Evolutionary conservation across 768 basidiomycete species (phyloP).

Genomic region (Trametes punicea): DNA sequence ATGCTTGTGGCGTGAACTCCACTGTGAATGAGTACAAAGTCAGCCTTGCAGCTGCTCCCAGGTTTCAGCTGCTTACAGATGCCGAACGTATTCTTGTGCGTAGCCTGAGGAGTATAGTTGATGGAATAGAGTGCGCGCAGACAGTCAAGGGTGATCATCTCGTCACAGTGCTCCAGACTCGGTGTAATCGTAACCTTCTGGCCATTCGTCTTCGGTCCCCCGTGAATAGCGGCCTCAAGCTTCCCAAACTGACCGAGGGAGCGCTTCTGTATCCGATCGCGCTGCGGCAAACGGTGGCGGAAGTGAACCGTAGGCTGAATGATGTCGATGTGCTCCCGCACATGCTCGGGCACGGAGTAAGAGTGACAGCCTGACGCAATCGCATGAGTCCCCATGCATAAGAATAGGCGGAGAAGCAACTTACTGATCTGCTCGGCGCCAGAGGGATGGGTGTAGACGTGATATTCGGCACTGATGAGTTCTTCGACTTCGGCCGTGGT

Average conservation of each 20-base stretch:
- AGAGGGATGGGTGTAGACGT: conserved; percentile 53
- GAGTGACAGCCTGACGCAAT: conserved; percentile 44
- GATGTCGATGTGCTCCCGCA: conserved; percentile 60
- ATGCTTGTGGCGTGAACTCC: conserved; percentile 43
- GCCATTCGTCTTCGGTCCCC: conserved; percentile 15
- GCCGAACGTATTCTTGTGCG: conserved; percentile 30
- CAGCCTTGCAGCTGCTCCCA: neutral
- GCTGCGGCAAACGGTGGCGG: conserved; percentile 22
- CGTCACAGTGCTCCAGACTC: conserved; percentile 27
- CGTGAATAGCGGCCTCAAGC: neutral
- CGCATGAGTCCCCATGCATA: too few relatives aligned
- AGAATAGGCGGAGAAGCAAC: conserved; percentile 25
- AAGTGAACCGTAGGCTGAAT: conserved; percentile 75
- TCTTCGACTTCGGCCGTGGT: conserved; percentile 42
- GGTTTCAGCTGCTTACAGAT: conserved; percentile 24
- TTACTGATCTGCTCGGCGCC: conserved; percentile 50
- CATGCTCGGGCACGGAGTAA: conserved; percentile 58
- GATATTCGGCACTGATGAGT: conserved; percentile 47
- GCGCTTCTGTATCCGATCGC: conserved; percentile 39
- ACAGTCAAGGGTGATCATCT: conserved; percentile 30
- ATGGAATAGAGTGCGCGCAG: conserved; percentile 32
- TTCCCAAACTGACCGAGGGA: conserved; percentile 22
- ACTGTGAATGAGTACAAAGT: conserved; percentile 26
- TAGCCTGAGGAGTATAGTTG: conserved; percentile 24
- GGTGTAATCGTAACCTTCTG: conserved; percentile 19